These are phyloP conservation scores for Trypanosomatidae sp. DNA, from an alignment of 208 protist genomes.

Conservation along the genomic window DNA sequence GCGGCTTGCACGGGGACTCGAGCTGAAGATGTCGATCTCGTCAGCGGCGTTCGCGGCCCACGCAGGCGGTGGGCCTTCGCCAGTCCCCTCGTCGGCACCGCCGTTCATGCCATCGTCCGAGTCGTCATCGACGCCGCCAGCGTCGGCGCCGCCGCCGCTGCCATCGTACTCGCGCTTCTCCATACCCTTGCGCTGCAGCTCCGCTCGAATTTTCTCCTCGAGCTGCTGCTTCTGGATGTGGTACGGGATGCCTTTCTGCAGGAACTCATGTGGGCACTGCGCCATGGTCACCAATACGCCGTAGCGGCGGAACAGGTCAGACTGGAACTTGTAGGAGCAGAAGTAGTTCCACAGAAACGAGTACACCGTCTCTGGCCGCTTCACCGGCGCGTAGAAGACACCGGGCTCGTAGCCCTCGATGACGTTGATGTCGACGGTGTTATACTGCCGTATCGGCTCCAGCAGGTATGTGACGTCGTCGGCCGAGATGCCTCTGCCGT, in stretches of 20 bases:
- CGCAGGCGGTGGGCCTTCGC: conserved; percentile 15
- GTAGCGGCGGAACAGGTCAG: conserved; percentile 61
- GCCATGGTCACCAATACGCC: conserved; percentile 86
- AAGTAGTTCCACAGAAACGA: conserved; percentile 79
- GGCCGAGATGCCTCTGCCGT: conserved; percentile 53
- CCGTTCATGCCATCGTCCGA: conserved; percentile 14
- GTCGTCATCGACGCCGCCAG: conserved; percentile 11
- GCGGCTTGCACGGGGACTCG: conserved; percentile 1
- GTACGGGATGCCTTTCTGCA: conserved; percentile 58
- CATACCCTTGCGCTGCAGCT: conserved; percentile 24
- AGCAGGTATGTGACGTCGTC: conserved; percentile 66
- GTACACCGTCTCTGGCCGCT: conserved; percentile 75
- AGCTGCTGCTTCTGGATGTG: conserved; percentile 50
- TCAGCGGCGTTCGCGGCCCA: conserved; percentile 28
- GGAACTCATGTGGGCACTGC: conserved; percentile 72
- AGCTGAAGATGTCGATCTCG: conserved; percentile 48
- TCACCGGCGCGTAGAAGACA: conserved; percentile 79
- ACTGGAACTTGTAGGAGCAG: conserved; percentile 71
- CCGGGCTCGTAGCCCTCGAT: conserved; percentile 77
- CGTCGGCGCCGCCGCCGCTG: background rate
- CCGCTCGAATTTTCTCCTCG: conserved; percentile 34
- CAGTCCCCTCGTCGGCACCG: conserved; percentile 6
- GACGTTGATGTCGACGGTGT: conserved; percentile 59
- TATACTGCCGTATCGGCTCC: conserved; percentile 42
- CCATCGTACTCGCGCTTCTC: conserved; percentile 11